Conservation (phyloP, 257 asterid species). For the Capsicum rhomboideum region DNA sequence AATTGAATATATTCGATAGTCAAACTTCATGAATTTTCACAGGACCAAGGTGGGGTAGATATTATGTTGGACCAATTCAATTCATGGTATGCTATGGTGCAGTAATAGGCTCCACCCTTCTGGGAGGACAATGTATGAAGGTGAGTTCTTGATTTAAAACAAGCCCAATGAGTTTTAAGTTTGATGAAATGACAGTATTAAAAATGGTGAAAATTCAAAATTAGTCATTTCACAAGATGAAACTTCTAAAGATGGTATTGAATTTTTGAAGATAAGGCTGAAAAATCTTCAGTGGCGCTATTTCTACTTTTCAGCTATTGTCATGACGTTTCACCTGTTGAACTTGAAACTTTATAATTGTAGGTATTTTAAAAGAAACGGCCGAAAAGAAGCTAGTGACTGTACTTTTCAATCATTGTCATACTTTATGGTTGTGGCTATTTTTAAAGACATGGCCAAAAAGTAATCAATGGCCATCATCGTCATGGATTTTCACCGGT, state of each 20-base stretch:
- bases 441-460: neutral
- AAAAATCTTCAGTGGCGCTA: neutral
- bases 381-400: too few relatives aligned
- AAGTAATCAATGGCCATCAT: too few relatives aligned
- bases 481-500: neutral
- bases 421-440: neutral
- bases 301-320: neutral
- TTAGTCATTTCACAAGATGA: too few relatives aligned
- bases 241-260: neutral
- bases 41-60: slow-evolving; percentile 77
- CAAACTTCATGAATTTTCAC: neutral
- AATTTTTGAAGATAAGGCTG: too few relatives aligned
- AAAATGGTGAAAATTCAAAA: too few relatives aligned
- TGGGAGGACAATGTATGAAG: slow-evolving; percentile 94
- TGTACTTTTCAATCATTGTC: too few relatives aligned
- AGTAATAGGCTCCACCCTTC: slow-evolving; percentile 70
- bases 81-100: slow-evolving; percentile 89
- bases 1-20: neutral
- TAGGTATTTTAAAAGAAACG: neutral
- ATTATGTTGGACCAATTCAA: slow-evolving; percentile 79
- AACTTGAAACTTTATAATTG: neutral
- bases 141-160: slow-evolving; percentile 24
- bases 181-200: too few relatives aligned
- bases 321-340: neutral
- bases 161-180: too few relatives aligned